Percentiles rank a stretch among this genome's conserved stretches.
These are phyloP conservation scores for Saksenaea vasiformis DNA, from an alignment of 371 early-diverging fungal genomes.

Conservation along the genomic window DNA sequence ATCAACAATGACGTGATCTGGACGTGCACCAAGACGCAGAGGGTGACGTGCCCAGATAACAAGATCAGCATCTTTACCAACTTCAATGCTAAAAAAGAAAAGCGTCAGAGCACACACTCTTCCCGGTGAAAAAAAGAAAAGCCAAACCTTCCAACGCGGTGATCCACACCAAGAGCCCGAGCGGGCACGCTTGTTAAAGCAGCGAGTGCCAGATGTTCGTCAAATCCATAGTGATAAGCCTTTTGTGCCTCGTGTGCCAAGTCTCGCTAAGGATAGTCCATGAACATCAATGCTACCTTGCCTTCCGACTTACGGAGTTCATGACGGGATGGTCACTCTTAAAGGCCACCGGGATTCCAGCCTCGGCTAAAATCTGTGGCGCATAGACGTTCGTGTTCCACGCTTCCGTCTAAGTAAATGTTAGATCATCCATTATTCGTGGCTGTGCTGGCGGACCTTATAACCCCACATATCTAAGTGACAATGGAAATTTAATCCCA, in stretches of 20 bases:
- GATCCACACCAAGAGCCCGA: conserved; percentile 64
- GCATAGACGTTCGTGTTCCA: conserved; percentile 68
- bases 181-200: conserved; percentile 80
- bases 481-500: background rate
- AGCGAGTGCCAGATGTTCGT: conserved; percentile 61
- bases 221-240: conserved; percentile 77
- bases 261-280: conserved; percentile 44
- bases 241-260: conserved; percentile 79
- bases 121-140: background rate
- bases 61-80: conserved; percentile 83
- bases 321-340: conserved; percentile 85
- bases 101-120: background rate
- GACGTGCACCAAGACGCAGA: conserved; percentile 75
- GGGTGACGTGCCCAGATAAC: conserved; percentile 78
- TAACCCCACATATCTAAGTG: conserved; percentile 58
- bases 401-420: conserved; percentile 59
- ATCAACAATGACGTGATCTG: conserved; percentile 77
- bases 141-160: conserved; percentile 68
- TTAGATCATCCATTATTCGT: background rate
- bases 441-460: conserved; percentile 28
- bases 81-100: conserved; percentile 39
- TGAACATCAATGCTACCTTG: background rate
- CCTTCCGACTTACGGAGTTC: conserved; percentile 53
- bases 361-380: conserved; percentile 66
- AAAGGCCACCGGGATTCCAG: conserved; percentile 77